A percentile compares a stretch with the other conserved stretches of the same genome.
Conservation (phyloP, 768 basidiomycete genomes). For the Boletellus ananas region DNA sequence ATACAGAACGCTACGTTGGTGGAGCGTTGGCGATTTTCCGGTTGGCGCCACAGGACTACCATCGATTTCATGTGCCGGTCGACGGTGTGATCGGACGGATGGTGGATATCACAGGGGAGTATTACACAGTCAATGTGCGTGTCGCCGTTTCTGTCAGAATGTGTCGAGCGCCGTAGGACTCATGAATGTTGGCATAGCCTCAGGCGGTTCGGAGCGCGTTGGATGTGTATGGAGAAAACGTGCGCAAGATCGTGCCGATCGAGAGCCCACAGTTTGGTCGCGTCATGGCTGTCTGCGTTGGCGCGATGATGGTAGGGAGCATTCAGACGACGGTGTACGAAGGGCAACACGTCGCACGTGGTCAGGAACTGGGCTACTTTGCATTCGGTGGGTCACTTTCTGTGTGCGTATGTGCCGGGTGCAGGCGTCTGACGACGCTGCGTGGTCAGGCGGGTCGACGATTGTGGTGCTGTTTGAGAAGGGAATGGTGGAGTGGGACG, state of each 20-base stretch:
- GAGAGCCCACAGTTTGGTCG: constrained; percentile 85
- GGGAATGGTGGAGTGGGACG: constrained; percentile 84
- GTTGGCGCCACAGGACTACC: constrained; percentile 92
- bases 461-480: constrained; percentile 90
- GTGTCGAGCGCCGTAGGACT: neutral
- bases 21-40: constrained; percentile 89
- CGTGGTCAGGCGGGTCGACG: constrained; percentile 72
- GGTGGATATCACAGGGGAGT: constrained; percentile 83
- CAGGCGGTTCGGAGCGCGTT: constrained; percentile 89
- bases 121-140: constrained; percentile 92
- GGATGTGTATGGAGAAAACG: constrained; percentile 95
- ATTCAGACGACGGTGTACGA: constrained; percentile 86
- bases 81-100: constrained; percentile 81
- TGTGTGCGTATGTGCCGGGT: neutral
- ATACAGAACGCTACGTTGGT: constrained; percentile 67
- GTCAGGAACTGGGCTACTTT: constrained; percentile 92
- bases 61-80: constrained; percentile 88
- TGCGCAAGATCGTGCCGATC: constrained; percentile 87
- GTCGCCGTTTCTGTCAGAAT: constrained; percentile 20
- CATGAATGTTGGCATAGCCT: constrained; percentile 45
- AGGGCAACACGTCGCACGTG: constrained; percentile 74
- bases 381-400: constrained; percentile 70
- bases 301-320: constrained; percentile 94
- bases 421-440: neutral
- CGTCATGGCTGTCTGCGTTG: constrained; percentile 89